Evolutionary conservation across 768 basidiomycete species (phyloP).

Genomic region (Lactarius sanguifluus): DNA sequence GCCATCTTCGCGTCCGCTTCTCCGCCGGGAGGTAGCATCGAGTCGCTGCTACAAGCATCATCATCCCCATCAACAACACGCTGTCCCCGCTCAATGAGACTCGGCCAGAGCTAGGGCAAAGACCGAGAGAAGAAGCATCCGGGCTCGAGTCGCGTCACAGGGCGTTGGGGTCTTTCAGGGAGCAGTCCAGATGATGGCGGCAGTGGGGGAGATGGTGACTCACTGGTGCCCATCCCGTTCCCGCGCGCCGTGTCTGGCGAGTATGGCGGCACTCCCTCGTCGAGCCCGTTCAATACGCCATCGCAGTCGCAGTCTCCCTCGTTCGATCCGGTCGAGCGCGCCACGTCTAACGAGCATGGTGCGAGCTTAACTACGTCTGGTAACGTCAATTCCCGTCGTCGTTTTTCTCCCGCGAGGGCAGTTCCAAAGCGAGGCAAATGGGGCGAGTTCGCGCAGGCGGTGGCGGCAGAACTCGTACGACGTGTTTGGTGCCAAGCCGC

Average conservation of each 20-base stretch:
- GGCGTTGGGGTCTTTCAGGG: too few relatives aligned
- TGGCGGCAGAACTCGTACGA: constrained; percentile 67
- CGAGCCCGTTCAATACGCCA: constrained; percentile 33
- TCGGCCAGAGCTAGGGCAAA: constrained; percentile 38
- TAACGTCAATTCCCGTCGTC: constrained; percentile 34
- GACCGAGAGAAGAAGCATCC: constrained; percentile 40
- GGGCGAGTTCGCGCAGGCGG: constrained; percentile 49
- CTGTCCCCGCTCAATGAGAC: constrained; percentile 59
- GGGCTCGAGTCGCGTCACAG: constrained; percentile 54
- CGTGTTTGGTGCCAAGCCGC: constrained; percentile 54
- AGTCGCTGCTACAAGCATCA: constrained; percentile 43
- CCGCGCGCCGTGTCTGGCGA: constrained; percentile 61
- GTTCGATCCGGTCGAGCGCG: constrained; percentile 22
- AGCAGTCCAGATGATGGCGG: constrained; percentile 22
- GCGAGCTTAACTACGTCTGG: background rate
- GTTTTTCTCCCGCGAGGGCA: constrained; percentile 52
- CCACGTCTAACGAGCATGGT: constrained; percentile 4
- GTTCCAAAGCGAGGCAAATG: constrained; percentile 74
- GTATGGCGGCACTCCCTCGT: constrained; percentile 37
- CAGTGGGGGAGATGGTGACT: constrained; percentile 33
- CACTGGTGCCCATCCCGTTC: constrained; percentile 53
- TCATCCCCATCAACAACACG: background rate
- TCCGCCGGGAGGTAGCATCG: constrained; percentile 36
- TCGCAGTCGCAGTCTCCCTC: constrained; percentile 1
- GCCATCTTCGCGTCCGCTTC: background rate